Conservation (phyloP, 2,329 filamentous ascomycete species). For the Plectosphaerella plurivora region DNA sequence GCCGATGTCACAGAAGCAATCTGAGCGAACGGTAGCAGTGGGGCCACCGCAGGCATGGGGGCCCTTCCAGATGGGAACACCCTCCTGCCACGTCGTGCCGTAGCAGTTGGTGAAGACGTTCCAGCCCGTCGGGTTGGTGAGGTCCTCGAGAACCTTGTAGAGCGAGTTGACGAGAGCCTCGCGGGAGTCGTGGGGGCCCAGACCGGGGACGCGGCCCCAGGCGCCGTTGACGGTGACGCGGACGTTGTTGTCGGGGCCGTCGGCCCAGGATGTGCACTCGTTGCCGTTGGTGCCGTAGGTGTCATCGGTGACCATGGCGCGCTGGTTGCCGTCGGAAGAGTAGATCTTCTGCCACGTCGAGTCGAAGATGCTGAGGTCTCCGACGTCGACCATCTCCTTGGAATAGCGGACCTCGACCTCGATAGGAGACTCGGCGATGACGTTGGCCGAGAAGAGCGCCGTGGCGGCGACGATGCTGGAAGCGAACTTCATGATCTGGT, state of each 20-base stretch:
- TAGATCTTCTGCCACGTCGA: slow-evolving; percentile 11
- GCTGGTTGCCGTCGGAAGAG: slow-evolving; percentile 9
- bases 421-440: slow-evolving; percentile 6
- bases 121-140: slow-evolving; percentile 7
- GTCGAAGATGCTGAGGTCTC: slow-evolving; percentile 11
- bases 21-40: background rate
- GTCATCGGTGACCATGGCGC: slow-evolving; percentile 8
- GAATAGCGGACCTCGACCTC: slow-evolving; percentile 13
- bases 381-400: slow-evolving; percentile 12
- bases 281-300: slow-evolving; percentile 5
- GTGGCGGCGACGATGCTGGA: slow-evolving; percentile 3
- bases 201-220: slow-evolving; percentile 9
- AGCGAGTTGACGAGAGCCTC: slow-evolving; percentile 10
- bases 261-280: slow-evolving; percentile 6
- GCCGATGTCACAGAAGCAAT: background rate
- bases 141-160: slow-evolving; percentile 8
- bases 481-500: background rate
- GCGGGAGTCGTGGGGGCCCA: slow-evolving; percentile 10
- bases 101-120: slow-evolving; percentile 10
- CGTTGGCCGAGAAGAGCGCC: background rate
- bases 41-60: background rate
- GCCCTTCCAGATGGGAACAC: background rate
- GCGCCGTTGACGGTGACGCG: slow-evolving; percentile 11
- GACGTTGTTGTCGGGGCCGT: slow-evolving; percentile 6
- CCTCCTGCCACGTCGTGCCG: slow-evolving; percentile 10